Evolutionary conservation across 1,284 basidiomycete genomes (phyloP).

Genomic region (Sanghuangporus baumii): DNA sequence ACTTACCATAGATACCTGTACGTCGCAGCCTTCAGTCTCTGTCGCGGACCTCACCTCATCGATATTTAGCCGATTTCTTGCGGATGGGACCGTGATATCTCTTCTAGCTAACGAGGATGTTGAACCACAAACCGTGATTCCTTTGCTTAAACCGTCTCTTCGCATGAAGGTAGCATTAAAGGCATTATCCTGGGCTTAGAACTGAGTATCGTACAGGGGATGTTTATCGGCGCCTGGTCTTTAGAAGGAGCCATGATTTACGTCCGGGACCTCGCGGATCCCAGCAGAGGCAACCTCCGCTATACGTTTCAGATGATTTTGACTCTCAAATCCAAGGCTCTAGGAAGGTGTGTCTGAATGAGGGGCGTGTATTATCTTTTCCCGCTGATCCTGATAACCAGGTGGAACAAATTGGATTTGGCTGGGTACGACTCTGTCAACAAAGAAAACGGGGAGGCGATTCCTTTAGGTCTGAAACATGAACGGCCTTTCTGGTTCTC

Average conservation of each 20-base stretch:
- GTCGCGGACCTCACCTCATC: neutral
- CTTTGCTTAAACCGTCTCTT: slow-evolving; percentile 68
- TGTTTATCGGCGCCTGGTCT: slow-evolving; percentile 65
- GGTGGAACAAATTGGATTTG: slow-evolving; percentile 86
- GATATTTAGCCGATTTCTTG: slow-evolving; percentile 73
- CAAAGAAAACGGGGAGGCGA: slow-evolving; percentile 67
- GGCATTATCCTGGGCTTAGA: slow-evolving; percentile 2
- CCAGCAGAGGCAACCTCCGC: slow-evolving; percentile 38
- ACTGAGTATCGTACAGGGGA: slow-evolving; percentile 40
- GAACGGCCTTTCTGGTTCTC: slow-evolving; percentile 92
- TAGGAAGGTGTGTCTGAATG: slow-evolving; percentile 45
- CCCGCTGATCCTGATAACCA: slow-evolving; percentile 16
- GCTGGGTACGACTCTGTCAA: slow-evolving; percentile 71
- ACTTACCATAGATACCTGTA: slow-evolving; percentile 83
- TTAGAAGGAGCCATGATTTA: slow-evolving; percentile 53
- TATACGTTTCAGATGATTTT: slow-evolving; percentile 88
- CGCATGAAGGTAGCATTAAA: slow-evolving; percentile 62
- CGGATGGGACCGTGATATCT: slow-evolving; percentile 82
- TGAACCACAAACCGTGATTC: slow-evolving; percentile 71
- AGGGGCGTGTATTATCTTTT: neutral
- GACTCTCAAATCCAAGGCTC: slow-evolving; percentile 66
- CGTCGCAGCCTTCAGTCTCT: slow-evolving; percentile 24
- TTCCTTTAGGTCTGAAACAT: slow-evolving; percentile 71
- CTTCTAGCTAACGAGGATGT: slow-evolving; percentile 81
- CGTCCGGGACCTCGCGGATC: slow-evolving; percentile 60